Conservation (phyloP, 306 rosid genomes). For the Corylus americana region DNA sequence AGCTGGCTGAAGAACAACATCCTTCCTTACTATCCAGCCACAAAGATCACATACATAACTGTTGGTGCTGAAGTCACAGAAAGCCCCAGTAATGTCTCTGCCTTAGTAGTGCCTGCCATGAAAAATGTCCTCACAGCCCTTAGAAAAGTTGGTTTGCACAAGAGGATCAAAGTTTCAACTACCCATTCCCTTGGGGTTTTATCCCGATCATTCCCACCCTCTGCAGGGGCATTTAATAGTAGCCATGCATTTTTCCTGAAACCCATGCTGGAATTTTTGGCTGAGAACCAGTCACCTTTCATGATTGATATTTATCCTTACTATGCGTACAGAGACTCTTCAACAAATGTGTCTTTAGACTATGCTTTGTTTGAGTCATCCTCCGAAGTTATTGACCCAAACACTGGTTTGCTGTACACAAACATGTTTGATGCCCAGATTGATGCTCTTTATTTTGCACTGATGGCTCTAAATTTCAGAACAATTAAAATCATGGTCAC, state of each 20-base stretch:
- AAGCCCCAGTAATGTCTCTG: slow-evolving; percentile 59
- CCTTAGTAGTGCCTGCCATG: slow-evolving; percentile 88
- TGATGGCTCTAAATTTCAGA: slow-evolving; percentile 85
- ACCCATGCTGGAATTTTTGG: slow-evolving; percentile 93
- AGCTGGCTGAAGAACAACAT: slow-evolving; percentile 85
- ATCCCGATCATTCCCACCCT: slow-evolving; percentile 95
- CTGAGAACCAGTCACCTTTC: slow-evolving; percentile 90
- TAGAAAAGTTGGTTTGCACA: slow-evolving; percentile 72
- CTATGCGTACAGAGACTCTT: slow-evolving; percentile 91
- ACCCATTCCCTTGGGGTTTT: slow-evolving; percentile 96
- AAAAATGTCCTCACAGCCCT: slow-evolving; percentile 79
- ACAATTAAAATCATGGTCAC: slow-evolving; percentile 89
- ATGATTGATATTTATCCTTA: slow-evolving; percentile 97
- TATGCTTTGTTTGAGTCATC: slow-evolving; percentile 88
- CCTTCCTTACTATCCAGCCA: slow-evolving; percentile 84
- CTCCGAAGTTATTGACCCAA: slow-evolving; percentile 93
- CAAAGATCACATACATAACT: slow-evolving; percentile 88
- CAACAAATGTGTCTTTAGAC: slow-evolving; percentile 68
- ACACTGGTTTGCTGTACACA: slow-evolving; percentile 88
- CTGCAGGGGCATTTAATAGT: slow-evolving; percentile 95
- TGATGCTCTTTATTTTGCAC: slow-evolving; percentile 87
- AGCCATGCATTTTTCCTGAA: slow-evolving; percentile 81
- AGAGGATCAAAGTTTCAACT: slow-evolving; percentile 81
- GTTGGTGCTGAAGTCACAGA: slow-evolving; percentile 97
- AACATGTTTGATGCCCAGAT: slow-evolving; percentile 98